Evolutionary conservation across 2,329 filamentous ascomycete genomes (phyloP), one percentile per base, ranked within the genome.

Genomic region (Pseudocercospora musae): DNA sequence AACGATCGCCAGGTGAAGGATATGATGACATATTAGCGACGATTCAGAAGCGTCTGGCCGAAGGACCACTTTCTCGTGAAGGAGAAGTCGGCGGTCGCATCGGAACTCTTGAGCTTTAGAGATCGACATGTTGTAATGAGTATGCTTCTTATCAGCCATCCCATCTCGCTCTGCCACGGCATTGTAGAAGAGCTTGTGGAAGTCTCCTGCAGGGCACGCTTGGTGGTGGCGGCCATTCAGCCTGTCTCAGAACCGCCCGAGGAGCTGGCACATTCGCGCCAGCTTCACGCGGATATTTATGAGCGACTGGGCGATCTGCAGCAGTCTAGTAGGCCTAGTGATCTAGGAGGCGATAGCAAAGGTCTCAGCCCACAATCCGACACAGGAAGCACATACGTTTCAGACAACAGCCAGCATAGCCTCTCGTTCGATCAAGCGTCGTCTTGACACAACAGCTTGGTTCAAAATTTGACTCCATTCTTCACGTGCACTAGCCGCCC

Each of bases 401-500:
- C 13, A n/a, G 15, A 37, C 33, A n/a, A 37, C 13, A n/a, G 13
- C 29, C 29, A 31, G 29, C 29, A 48, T 21, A 48, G 11, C 11
- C 29, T 31, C 31, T 10, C 11, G 11, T 2, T 33, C 31, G 5
- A 8, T n/a, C 15, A 18, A 8, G n/a, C 37, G 3, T 13, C 15
- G 4, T 40, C 4, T n/a, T 18, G 10, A 33, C 15, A 40, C 4
- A 8, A 40, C 15, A 40, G 15, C 44, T 48, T 15, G 44, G 6
- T 40, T 65, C 62, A 68, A 11, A 57, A 23, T 29, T 61, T 57
- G 20, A 68, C 68, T 0, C 63, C 66, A 13, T 64, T 65, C 44
- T 69, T 70, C 74, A 82, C 76, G 78, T 96, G 92, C 53, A 97
- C 95, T 75, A 96, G 76, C 66, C 87, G 79, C 2, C 95, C 95